Evolutionary conservation across 1,284 basidiomycete genomes (phyloP).

Genomic region (Boletellus deceptivus): DNA sequence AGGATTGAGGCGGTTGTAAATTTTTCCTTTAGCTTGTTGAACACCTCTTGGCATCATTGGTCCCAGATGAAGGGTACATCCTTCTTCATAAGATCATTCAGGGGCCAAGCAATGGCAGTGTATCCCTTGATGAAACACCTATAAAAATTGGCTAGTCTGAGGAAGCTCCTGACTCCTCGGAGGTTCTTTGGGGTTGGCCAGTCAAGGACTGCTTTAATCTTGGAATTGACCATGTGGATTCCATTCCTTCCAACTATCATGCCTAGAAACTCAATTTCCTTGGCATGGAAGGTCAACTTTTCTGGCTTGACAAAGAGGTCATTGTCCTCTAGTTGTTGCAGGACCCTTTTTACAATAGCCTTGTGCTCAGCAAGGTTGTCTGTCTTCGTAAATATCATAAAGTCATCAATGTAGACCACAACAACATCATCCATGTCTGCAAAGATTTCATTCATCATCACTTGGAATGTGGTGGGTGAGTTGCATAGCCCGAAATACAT

Average conservation of each 20-base stretch:
- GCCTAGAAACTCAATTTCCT: background rate
- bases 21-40: too few species aligned
- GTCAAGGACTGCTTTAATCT: background rate
- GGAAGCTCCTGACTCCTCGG: background rate
- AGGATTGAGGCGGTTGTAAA: too few species aligned
- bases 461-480: too few species aligned
- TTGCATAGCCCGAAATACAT: background rate
- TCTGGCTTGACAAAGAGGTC: background rate
- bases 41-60: too few species aligned
- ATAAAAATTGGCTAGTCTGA: background rate
- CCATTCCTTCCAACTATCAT: background rate
- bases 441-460: too few species aligned
- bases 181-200: background rate
- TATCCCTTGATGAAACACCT: background rate
- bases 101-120: too few species aligned
- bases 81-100: too few species aligned
- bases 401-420: background rate
- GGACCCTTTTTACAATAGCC: background rate
- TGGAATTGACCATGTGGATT: too few species aligned
- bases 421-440: background rate
- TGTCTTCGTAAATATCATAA: background rate
- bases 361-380: background rate
- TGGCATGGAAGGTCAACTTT: background rate
- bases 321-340: background rate
- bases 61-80: too few species aligned